Conservation (phyloP, 352 stramenopile species). For the Pythium utonaiense region DNA sequence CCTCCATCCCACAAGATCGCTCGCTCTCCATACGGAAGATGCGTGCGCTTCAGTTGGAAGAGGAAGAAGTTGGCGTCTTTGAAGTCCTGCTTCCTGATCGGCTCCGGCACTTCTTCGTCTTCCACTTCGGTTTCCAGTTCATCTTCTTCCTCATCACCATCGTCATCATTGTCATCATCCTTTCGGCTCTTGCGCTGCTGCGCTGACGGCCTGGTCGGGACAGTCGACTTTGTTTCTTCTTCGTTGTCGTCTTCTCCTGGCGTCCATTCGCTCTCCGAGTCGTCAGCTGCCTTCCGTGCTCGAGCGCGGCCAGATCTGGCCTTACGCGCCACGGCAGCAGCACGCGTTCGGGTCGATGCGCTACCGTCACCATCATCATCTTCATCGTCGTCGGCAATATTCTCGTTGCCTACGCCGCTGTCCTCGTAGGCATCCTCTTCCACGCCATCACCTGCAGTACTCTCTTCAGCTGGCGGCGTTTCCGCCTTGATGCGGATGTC, state of each 20-base stretch:
- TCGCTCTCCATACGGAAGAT: conserved; percentile 15
- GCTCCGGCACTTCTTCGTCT: conserved; percentile 9
- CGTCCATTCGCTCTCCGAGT: background rate
- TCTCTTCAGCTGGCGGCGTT: background rate
- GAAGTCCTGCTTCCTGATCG: conserved; percentile 3
- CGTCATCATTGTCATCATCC: background rate
- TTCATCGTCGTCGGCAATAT: background rate
- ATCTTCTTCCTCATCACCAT: background rate
- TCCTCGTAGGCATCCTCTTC: too few species aligned
- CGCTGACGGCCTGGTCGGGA: background rate
- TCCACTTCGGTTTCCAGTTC: conserved; percentile 8
- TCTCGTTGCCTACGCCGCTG: conserved; percentile 8
- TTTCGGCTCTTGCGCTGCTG: background rate
- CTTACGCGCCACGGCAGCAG: background rate
- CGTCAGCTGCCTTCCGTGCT: background rate
- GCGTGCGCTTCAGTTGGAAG: background rate
- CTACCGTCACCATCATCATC: background rate
- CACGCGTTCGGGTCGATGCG: background rate
- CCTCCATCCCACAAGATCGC: conserved; percentile 3
- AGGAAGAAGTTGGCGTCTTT: background rate
- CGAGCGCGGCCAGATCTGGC: background rate
- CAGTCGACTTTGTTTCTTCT: conserved; percentile 12
- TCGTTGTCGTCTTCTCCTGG: conserved; percentile 6
- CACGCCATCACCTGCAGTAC: conserved; percentile 1
- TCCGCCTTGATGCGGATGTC: conserved; percentile 5